phyloP scores from a whole-genome alignment of 306 rosid species.

The Fagus crenata region DNA sequence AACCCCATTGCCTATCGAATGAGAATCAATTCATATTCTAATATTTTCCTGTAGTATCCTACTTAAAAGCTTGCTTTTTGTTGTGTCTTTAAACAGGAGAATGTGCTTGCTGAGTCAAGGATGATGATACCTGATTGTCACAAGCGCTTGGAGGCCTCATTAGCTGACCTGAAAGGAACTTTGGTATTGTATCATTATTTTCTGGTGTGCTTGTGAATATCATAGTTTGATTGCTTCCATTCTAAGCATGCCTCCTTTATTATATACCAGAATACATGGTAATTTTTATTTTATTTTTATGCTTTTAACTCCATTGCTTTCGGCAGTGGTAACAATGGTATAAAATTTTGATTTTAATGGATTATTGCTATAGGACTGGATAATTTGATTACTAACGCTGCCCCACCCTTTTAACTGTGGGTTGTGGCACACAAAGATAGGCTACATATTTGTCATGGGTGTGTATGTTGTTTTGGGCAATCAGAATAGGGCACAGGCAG shows the following conservation, averaged over 20 bases:
- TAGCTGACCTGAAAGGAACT: conserved; percentile 65
- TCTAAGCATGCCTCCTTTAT: conserved; percentile 11
- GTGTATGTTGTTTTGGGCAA: neutral
- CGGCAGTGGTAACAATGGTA: neutral
- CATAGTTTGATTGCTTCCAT: conserved; percentile 1
- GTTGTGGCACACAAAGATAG: neutral
- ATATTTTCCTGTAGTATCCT: conserved; percentile 9
- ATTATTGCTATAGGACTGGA: neutral
- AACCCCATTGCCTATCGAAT: neutral
- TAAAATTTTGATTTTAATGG: neutral
- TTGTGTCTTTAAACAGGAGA: conserved; percentile 62
- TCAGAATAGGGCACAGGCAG: neutral
- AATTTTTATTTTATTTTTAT: neutral
- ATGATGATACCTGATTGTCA: conserved; percentile 94
- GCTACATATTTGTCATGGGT: neutral
- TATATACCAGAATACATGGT: neutral
- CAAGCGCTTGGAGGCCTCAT: conserved; percentile 79
- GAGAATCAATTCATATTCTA: neutral
- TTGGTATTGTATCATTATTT: conserved; percentile 45
- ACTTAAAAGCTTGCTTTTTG: conserved; percentile 10
- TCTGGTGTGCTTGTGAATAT: conserved; percentile 1
- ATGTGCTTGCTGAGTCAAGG: conserved; percentile 92
- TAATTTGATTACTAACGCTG: neutral
- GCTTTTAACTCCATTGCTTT: neutral
- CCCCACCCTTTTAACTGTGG: neutral